These are phyloP conservation scores for Salvia rosmarinus DNA, from an alignment of 257 asterid genomes.

Conservation along the genomic window DNA sequence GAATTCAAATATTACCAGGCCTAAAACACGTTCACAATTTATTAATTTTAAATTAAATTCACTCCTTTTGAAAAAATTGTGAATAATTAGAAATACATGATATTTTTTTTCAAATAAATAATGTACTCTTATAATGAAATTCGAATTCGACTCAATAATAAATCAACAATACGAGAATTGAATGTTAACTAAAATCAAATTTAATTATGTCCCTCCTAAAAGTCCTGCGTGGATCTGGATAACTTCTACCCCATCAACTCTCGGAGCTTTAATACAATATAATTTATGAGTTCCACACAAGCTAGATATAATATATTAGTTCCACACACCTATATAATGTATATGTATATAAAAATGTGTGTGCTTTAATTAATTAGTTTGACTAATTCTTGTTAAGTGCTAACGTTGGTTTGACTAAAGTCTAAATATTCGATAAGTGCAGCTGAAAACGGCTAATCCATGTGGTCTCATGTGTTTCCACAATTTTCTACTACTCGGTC, in stretches of 20 bases:
- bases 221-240: conserved; percentile 20
- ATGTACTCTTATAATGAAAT: background rate
- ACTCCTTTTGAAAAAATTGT: too few species aligned
- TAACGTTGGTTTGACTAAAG: conserved; percentile 23
- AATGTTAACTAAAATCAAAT: background rate
- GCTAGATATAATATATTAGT: too few species aligned
- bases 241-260: background rate
- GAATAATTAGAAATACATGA: too few species aligned
- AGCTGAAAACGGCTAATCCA: conserved; percentile 56
- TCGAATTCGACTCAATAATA: background rate
- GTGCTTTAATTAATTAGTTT: conserved; percentile 28
- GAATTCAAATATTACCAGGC: too few species aligned
- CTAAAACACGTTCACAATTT: too few species aligned
- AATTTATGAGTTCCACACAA: too few species aligned
- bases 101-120: too few species aligned
- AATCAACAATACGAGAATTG: background rate
- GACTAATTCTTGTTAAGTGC: conserved; percentile 45
- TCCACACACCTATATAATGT: too few species aligned
- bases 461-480: conserved; percentile 71
- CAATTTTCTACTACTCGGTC: conserved; percentile 33
- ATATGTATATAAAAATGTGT: too few species aligned
- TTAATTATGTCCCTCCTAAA: background rate
- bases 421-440: conserved; percentile 37
- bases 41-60: too few species aligned
- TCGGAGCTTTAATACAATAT: background rate